phyloP scores from a whole-genome alignment of 345 rosid species.

The Populus tremula region DNA sequence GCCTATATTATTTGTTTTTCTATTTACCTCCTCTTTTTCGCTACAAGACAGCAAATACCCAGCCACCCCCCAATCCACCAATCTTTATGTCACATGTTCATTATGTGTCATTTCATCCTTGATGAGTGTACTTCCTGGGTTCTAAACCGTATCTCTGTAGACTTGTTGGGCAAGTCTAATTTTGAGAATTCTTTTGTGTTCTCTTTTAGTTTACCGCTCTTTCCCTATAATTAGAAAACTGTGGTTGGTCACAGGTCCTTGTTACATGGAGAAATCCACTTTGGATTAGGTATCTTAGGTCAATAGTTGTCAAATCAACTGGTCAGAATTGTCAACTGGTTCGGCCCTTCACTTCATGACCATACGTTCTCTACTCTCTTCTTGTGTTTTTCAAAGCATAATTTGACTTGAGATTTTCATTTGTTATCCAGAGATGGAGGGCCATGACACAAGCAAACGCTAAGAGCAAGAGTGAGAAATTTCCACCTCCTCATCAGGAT shows the following conservation, averaged over 20 bases:
- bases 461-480: slow-evolving; percentile 86
- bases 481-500: slow-evolving; percentile 94
- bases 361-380: not conserved
- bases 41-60: not conserved
- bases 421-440: slow-evolving; percentile 26
- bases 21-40: not conserved
- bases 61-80: not conserved
- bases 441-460: slow-evolving; percentile 48
- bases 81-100: not conserved
- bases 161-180: not conserved
- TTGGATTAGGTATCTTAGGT: not conserved
- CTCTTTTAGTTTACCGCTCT: not conserved
- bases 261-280: not conserved
- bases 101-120: not conserved
- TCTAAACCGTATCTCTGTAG: not conserved
- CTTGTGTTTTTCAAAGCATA: not conserved
- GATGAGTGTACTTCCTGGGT: not conserved
- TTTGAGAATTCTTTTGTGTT: not conserved
- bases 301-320: not conserved
- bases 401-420: not conserved
- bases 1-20: not conserved
- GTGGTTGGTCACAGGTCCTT: not conserved
- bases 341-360: not conserved
- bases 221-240: not conserved
- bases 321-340: not conserved